Evolutionary conservation across 306 rosid species (phyloP), one percentile per base, ranked within the genome.

Genomic region (Castanea sativa): DNA sequence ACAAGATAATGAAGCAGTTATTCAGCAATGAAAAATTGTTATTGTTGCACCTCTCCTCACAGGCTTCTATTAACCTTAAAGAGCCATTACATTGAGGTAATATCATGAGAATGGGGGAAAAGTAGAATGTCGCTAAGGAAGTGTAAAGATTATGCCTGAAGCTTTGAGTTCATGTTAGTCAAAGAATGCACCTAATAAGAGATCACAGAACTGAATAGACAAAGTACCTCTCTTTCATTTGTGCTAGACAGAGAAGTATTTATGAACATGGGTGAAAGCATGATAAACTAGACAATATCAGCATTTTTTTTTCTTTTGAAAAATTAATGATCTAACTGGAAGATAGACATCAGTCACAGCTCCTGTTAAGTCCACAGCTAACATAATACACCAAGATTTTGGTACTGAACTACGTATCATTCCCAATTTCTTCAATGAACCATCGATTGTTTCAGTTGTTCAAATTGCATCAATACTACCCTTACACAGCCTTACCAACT

Each of bases 211-310:
- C 53, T 55, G n/a, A 32, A 64, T 5, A 76, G 13, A 51, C 78
- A 77, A 61, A 23, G 78, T 75, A 60, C 35, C 71, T 78, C 64
- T 72, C 41, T 78, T 67, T 67, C 49, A 33, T 67, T 49, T 33
- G 72, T 63, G 72, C 21, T 16, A 64, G 45, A 2, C 45, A 11
- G 21, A 64, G 16, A 12, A 12, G 5, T 16, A 18, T 29, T 30
- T 30, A 30, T 18, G 32, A 45, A n/a, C 70, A 30, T 15, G 21
- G 35, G 73, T 73, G 41, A 59, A 60, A 83, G 11, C n/a, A 30
- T 6, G 19, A 30, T 3, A 30, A 30, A 64, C 16, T 64, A 35
- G 21, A 23, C 11, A 3, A 16, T 64, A 32, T 30, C 19, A 14
- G 45, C 2, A 64, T 30, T 15, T 35, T 27, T 30, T 60, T 64